Conservation (phyloP, 768 basidiomycete species). For the Hortiboletus flavorubellus region DNA sequence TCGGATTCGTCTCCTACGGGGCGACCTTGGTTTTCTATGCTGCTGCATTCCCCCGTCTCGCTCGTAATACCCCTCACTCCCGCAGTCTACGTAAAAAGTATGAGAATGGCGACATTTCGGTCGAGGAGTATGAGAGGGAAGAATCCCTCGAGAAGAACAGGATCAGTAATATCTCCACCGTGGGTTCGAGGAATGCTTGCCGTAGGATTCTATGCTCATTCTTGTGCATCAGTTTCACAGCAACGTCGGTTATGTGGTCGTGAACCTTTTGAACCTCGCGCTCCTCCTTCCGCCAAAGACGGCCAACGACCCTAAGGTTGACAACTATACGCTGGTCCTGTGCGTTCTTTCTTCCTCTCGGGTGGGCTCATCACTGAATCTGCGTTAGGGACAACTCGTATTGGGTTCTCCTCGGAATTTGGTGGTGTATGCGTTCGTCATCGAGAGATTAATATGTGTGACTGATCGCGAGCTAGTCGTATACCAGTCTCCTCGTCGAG, state of each 20-base stretch:
- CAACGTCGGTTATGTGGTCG: slow-evolving; percentile 70
- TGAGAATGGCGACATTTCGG: slow-evolving; percentile 54
- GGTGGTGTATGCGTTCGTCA: slow-evolving; percentile 68
- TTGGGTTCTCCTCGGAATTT: slow-evolving; percentile 77
- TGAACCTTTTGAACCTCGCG: slow-evolving; percentile 63
- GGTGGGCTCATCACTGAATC: neutral
- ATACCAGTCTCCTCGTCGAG: slow-evolving; percentile 81
- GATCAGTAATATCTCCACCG: slow-evolving; percentile 83
- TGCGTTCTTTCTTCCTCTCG: slow-evolving; percentile 32
- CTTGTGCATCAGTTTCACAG: slow-evolving; percentile 54
- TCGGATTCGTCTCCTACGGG: slow-evolving; percentile 75
- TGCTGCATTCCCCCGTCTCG: slow-evolving; percentile 75
- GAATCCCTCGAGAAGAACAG: slow-evolving; percentile 82
- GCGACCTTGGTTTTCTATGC: slow-evolving; percentile 81
- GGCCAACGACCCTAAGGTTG: slow-evolving; percentile 52
- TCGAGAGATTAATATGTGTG: neutral
- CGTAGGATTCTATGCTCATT: neutral
- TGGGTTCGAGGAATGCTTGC: slow-evolving; percentile 27
- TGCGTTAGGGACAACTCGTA: slow-evolving; percentile 59
- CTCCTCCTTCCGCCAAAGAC: slow-evolving; percentile 54
- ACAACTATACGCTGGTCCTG: slow-evolving; percentile 75
- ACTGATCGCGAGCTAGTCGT: slow-evolving; percentile 47
- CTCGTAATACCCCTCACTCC: slow-evolving; percentile 69
- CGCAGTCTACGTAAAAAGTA: slow-evolving; percentile 52
- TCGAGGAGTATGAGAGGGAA: slow-evolving; percentile 66